Percentiles rank a stretch among this genome's conserved stretches.
Evolutionary conservation across 2,329 filamentous ascomycete genomes (phyloP).

Genomic region (Bipolaris cookei): DNA sequence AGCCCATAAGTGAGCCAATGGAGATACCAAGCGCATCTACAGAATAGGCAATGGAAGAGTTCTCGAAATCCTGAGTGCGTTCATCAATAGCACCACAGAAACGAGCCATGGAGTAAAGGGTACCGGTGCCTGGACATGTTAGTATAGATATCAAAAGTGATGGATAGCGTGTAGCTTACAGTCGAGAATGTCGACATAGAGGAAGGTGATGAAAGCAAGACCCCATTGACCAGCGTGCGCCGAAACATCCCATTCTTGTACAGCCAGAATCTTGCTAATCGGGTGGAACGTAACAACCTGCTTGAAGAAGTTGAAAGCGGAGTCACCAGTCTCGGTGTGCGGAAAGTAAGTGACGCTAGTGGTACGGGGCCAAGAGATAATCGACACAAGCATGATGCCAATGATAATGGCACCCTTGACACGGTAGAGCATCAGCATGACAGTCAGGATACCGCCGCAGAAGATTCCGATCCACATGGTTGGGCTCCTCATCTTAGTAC

Average conservation of each 20-base stretch:
- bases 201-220: constrained; percentile 83
- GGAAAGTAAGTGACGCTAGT: constrained; percentile 84
- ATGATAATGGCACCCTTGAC: constrained; percentile 86
- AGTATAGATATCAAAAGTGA: background rate
- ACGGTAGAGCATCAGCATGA: constrained; percentile 81
- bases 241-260: constrained; percentile 75
- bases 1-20: constrained; percentile 78
- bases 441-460: constrained; percentile 80
- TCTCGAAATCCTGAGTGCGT: constrained; percentile 84
- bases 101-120: constrained; percentile 86
- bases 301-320: constrained; percentile 83
- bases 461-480: constrained; percentile 90
- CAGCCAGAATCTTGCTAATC: constrained; percentile 71
- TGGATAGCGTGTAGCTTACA: constrained; percentile 48
- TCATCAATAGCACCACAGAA: constrained; percentile 83
- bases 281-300: constrained; percentile 84
- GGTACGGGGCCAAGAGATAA: constrained; percentile 84
- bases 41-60: constrained; percentile 81
- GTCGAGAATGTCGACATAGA: constrained; percentile 90
- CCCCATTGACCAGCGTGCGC: constrained; percentile 77
- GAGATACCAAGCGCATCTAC: constrained; percentile 83
- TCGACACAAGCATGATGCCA: constrained; percentile 81
- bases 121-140: constrained; percentile 65
- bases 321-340: constrained; percentile 70
- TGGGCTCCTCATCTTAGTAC: constrained; percentile 79